These are phyloP conservation scores for Lathyrus sativus DNA, from an alignment of 306 rosid species.

Conservation along the genomic window DNA sequence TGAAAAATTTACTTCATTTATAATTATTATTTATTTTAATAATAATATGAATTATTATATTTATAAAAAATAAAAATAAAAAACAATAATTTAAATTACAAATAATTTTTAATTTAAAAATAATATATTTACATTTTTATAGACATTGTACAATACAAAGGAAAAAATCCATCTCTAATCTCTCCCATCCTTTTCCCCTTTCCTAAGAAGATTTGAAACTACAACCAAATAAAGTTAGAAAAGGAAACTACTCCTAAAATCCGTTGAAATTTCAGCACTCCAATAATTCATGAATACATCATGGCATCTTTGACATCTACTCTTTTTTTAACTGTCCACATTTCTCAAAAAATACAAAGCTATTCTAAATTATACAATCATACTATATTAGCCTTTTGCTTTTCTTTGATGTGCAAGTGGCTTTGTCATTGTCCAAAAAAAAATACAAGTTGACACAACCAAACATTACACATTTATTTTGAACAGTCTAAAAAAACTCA, in stretches of 20 bases:
- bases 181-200: slow-evolving; percentile 3
- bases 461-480: slow-evolving; percentile 28
- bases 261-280: slow-evolving; percentile 1
- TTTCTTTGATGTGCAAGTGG: background rate
- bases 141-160: background rate
- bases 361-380: slow-evolving; percentile 2
- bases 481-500: slow-evolving; percentile 24
- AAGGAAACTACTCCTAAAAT: slow-evolving; percentile 41
- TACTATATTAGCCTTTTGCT: background rate
- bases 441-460: slow-evolving; percentile 29
- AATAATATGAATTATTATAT: no score
- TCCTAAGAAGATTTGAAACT: slow-evolving; percentile 26
- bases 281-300: slow-evolving; percentile 27
- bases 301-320: slow-evolving; percentile 18
- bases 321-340: background rate
- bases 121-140: background rate
- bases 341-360: slow-evolving; percentile 13
- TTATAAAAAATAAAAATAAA: no score
- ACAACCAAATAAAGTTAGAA: slow-evolving; percentile 38
- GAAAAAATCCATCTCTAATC: background rate
- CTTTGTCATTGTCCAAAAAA: background rate
- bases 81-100: no score
- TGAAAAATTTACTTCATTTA: no score
- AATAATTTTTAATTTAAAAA: no score
- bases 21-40: no score